Base-by-base conservation (phyloP, 495 filamentous ascomycete species). In the Hypoxylon fragiforme region DNA sequence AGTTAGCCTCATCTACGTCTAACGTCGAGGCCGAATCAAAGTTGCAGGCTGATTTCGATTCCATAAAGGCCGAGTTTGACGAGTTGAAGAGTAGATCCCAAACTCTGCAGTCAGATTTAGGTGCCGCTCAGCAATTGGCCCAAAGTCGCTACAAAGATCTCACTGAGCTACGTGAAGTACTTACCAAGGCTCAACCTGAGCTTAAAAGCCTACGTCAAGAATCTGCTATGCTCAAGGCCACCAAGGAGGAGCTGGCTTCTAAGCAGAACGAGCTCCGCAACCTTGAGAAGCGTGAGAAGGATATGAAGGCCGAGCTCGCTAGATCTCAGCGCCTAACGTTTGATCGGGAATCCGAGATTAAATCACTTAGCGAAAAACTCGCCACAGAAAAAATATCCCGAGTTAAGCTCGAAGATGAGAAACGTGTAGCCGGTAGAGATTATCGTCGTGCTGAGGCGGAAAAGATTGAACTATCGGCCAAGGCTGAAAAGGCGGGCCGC, bases 111-210 rank as follows among this genome's bases (percentile, higher is more conserved):
- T 90, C 85, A 2, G 92, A 98, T 67, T 79, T 97, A 11, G 87
- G 85, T 1, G 92, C 91, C 7, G 87, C 91, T 0, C 80, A 97
- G 62, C 84, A 95, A 65, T 75, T 97, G 14, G 91, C 94, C 1
- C 82, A 91, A 38, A 83, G 82, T 20, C 80, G 95, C 7, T 97
- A 90, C 72, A 95, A 92, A 64, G 91, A 96, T 48, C 71, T 96
- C 2, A 87, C 85, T 0, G 89, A 95, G 30, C 70, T 94, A 36
- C 75, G 85, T 22, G 85, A 89, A 28, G 80, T 89, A 7, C 72
- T 96, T 7, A 86, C 92, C 44, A 95, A 92, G 63, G 75, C 86
- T 7, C 90, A 97, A 56, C 89, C 91, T 1, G 94, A 98, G 68
- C 76, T 97, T 14, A 82, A 81, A 55, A 81, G 76, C 13, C 72